Evolutionary conservation across 805 yeast species (phyloP), one percentile per base, ranked within the genome.

Genomic region (Candida orba): DNA sequence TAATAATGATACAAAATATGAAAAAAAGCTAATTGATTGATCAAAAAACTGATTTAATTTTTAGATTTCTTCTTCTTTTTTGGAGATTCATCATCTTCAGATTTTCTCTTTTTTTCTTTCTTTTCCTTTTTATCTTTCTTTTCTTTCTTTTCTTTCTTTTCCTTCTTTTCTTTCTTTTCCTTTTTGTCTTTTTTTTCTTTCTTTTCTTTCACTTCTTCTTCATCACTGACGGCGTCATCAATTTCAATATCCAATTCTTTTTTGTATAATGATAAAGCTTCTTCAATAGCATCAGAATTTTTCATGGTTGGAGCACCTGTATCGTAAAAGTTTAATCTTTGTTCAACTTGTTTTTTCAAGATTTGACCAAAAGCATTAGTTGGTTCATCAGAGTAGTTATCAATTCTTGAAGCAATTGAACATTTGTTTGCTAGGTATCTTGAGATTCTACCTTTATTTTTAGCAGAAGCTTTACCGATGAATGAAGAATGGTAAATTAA

Each of bases 371-470:
- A 93, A 42, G 79, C 86, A 50, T 83, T 84, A 37, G 88, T 75
- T 60, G 99, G 97, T 65, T 83, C 86, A 65, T 93, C 99, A 45
- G 96, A 84, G 69, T 88, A 93, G 73, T 88, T 88, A 72, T 93
- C 99, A 60, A 93, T 91, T 78, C 99, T 88, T 41, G 96, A 88
- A 48, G 99, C 99, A 71, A 93, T 91, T 35, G 99, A 84, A 79
- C 98, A 91, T 72, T 93, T 93, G 84, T 93, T 93, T 54, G 99
- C 99, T 69, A 93, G 75, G 72, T 90, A 93, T 73, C 99, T 84
- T 40, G 99, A 91, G 56, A 93, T 93, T 78, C 98, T 84, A 69
- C 99, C 99, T 81, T 93, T 93, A 76, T 93, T 93, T 75, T 93
- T 93, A 53, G 95, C 82, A 51, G 89, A 74, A 48, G 99, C 99